These are phyloP conservation scores for Lactarius tabidus DNA, from an alignment of 768 basidiomycete genomes.

Conservation along the genomic window DNA sequence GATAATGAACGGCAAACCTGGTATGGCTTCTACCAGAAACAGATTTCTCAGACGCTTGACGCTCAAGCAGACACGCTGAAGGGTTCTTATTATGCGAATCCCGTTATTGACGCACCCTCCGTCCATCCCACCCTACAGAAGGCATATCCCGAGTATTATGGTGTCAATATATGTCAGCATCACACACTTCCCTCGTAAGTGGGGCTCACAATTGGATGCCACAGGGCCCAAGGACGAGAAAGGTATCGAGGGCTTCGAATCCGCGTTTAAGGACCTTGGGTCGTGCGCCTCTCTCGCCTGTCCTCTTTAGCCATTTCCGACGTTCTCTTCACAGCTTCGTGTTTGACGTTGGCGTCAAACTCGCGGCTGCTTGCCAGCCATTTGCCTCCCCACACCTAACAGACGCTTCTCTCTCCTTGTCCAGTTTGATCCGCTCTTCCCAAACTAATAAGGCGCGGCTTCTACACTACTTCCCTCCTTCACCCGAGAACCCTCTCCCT, in stretches of 20 bases:
- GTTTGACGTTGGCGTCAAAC: constrained; percentile 72
- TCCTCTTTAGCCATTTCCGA: constrained; percentile 12
- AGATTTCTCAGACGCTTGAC: neutral
- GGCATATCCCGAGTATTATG: constrained; percentile 80
- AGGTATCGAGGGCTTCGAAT: constrained; percentile 72
- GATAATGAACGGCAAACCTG: constrained; percentile 93
- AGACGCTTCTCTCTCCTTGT: constrained; percentile 65
- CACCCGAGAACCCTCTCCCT: constrained; percentile 36
- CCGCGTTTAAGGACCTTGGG: constrained; percentile 85
- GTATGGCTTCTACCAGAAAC: constrained; percentile 32
- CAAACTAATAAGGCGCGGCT: constrained; percentile 89
- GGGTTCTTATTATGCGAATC: constrained; percentile 93
- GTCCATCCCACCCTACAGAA: constrained; percentile 52
- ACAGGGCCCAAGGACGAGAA: constrained; percentile 59
- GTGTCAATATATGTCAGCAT: constrained; percentile 75
- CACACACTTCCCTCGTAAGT: constrained; percentile 2
- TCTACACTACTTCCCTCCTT: constrained; percentile 91
- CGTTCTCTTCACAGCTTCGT: constrained; percentile 51
- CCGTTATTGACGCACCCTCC: constrained; percentile 60
- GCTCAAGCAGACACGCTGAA: constrained; percentile 65
- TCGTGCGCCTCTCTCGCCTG: constrained; percentile 37
- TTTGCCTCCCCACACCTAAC: constrained; percentile 70
- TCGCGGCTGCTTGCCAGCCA: constrained; percentile 86
- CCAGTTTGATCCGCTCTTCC: constrained; percentile 66
- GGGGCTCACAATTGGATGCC: neutral